Percentiles rank a stretch among this genome's conserved stretches.
Evolutionary conservation across 2,329 filamentous ascomycete species (phyloP).

Genomic region (Helminthosporium solani): DNA sequence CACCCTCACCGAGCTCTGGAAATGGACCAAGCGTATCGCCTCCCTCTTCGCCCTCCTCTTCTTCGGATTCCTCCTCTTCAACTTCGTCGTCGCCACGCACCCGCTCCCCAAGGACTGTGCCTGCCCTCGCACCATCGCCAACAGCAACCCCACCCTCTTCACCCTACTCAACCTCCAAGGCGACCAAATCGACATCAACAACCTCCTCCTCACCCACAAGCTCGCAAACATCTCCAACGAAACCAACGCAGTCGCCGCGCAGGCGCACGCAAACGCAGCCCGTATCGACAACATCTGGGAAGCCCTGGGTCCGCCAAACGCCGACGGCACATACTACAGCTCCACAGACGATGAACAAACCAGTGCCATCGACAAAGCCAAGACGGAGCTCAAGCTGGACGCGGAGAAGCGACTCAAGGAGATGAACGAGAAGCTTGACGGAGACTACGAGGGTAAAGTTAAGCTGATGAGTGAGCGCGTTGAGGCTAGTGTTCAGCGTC

Average conservation of each 20-base stretch:
- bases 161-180: background rate
- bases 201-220: no score
- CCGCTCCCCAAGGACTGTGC: background rate
- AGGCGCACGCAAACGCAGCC: constrained; percentile 8
- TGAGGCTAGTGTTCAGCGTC: background rate
- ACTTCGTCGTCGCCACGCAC: background rate
- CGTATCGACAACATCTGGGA: constrained; percentile 29
- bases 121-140: background rate
- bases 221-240: constrained; percentile 6
- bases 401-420: background rate
- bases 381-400: background rate
- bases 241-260: constrained; percentile 8
- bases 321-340: constrained; percentile 20
- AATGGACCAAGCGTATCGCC: background rate
- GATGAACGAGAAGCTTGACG: background rate
- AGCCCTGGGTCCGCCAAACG: constrained; percentile 23
- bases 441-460: background rate
- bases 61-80: background rate
- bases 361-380: background rate
- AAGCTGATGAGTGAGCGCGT: no score
- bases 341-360: background rate
- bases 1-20: background rate
- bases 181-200: background rate
- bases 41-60: background rate
- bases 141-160: no score